Percentiles rank a stretch among this genome's conserved stretches.
phyloP scores from a whole-genome alignment of 2,329 filamentous ascomycete species.

The Cladophialophora immunda region DNA sequence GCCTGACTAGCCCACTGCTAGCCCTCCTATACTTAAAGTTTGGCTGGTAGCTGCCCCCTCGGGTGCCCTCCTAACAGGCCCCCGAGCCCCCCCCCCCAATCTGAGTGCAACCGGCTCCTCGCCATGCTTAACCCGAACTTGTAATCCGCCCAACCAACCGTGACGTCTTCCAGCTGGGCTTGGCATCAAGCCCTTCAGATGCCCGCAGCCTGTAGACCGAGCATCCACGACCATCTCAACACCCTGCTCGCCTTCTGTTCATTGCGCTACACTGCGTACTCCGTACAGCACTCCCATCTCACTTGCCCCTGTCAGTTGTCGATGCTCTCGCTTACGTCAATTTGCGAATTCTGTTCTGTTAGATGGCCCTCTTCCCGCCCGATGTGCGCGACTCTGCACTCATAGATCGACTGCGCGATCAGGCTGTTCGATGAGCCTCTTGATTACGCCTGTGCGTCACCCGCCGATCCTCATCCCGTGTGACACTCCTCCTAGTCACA shows the following conservation, averaged over 20 bases:
- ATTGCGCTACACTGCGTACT: neutral
- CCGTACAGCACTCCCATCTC: neutral
- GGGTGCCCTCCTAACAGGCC: neutral
- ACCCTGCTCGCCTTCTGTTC: conserved; percentile 3
- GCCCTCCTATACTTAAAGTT: neutral
- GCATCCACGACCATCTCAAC: neutral
- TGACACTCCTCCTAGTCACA: neutral
- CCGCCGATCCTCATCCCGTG: neutral
- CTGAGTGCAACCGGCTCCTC: neutral
- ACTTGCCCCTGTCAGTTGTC: neutral
- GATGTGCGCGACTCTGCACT: neutral
- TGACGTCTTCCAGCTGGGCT: conserved; percentile 1
- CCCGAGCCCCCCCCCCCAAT: neutral
- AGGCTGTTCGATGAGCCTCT: neutral
- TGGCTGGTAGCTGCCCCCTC: neutral
- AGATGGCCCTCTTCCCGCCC: neutral
- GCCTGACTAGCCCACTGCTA: no score
- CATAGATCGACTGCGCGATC: neutral
- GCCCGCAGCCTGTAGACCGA: neutral
- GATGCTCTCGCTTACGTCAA: neutral
- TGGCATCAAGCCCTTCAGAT: neutral
- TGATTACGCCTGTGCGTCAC: neutral
- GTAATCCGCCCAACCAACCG: neutral
- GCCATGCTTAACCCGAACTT: neutral
- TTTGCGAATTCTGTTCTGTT: neutral